Evolutionary conservation across 192 early-diverging fungal genomes (phyloP), one percentile per base, ranked within the genome.

Genomic region (Coemansia sp.): DNA sequence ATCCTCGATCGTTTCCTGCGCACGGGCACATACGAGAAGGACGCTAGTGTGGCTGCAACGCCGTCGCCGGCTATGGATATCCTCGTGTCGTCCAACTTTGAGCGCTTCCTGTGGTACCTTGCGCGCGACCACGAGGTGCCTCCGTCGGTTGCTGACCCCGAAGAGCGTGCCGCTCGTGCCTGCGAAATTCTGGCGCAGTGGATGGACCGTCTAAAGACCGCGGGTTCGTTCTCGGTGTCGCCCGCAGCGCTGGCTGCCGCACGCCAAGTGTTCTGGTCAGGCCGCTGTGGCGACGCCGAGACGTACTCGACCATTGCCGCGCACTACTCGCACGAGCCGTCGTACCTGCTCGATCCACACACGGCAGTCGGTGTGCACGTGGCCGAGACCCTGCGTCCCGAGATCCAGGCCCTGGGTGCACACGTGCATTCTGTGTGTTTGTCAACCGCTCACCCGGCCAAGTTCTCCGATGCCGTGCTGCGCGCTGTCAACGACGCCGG

Each of bases 61-160:
- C 82, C 89, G 21, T 91, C 90, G 25, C 97, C 97, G 31, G 97
- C 97, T 26, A 98, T 98, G 97, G 97, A 98, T 67, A 98, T 98
- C 61, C 82, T 95, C 57, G 86, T 97, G 34, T 92, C 89, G 62
- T 94, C 91, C 62, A 98, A 98, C 82, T 98, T 98, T 89, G 97
- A 98, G 83, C 90, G 97, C 60, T 82, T 96, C 64, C 81, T 94
- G 63, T 98, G 94, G 92, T 96, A 97, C 62, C 77, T 93, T 38
- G 91, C 87, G 6, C 83, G 83, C 59, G 86, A 89, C 48, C 51
- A 83, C 36, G 85, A 82, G 54, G 74, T 60, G 7, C 53, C 57
- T 17, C 25, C 40, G 9, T 7, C 5, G 4, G 42, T 56, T 31
- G 23, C 42, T 51, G 85, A 87, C 44, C 44, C 79, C 38, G 83